These are phyloP conservation scores for Podila epigama DNA, from an alignment of 192 early-diverging fungal species.

Conservation along the genomic window DNA sequence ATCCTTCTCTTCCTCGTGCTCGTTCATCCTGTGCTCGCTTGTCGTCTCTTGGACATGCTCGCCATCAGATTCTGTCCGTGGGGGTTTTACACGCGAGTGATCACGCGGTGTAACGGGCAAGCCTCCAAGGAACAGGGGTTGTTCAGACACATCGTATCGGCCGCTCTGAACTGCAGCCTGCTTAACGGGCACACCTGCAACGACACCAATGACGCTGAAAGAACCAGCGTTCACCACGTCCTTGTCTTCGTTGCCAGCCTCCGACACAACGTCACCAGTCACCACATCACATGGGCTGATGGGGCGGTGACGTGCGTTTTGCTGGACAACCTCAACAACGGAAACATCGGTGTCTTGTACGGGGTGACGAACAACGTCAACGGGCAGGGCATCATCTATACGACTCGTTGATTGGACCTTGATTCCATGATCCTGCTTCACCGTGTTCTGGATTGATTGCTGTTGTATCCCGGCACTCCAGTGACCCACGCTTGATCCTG, in stretches of 20 bases:
- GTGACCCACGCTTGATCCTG: neutral
- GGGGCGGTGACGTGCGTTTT: neutral
- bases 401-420: neutral
- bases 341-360: neutral
- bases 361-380: neutral
- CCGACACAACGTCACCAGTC: neutral
- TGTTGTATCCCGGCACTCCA: constrained; percentile 1
- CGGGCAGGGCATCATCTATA: neutral
- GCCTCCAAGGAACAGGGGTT: constrained; percentile 43
- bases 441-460: neutral
- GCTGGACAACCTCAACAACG: neutral
- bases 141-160: constrained; percentile 46
- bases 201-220: constrained; percentile 6
- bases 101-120: constrained; percentile 13
- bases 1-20: neutral
- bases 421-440: neutral
- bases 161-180: constrained; percentile 51
- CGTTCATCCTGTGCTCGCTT: neutral
- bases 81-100: neutral
- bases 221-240: constrained; percentile 17
- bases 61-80: neutral
- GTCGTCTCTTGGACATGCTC: neutral
- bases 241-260: constrained; percentile 6
- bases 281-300: neutral
- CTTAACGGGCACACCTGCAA: constrained; percentile 12